Conservation (phyloP, 2,329 filamentous ascomycete species). For the Neoascochyta sp. region DNA sequence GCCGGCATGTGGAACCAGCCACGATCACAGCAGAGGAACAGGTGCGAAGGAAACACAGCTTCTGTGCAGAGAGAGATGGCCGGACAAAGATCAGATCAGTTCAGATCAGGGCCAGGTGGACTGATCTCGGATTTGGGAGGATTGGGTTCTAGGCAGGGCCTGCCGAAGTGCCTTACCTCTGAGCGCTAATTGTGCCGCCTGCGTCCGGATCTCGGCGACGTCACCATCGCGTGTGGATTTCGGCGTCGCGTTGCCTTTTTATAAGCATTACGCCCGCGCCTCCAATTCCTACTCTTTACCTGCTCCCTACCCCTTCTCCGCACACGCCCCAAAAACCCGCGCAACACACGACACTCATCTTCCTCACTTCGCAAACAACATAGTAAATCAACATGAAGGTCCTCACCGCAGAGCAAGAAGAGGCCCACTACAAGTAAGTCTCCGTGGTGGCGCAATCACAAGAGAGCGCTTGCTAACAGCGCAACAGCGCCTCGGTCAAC, state of each 20-base stretch:
- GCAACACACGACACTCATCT: background rate
- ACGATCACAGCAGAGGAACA: no score
- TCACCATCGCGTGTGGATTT: conserved; percentile 33
- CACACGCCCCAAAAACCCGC: conserved; percentile 1
- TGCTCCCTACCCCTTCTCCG: background rate
- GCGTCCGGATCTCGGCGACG: conserved; percentile 35
- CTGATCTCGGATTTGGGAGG: conserved; percentile 11
- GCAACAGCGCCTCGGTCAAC: conserved; percentile 63
- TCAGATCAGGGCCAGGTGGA: conserved; percentile 19
- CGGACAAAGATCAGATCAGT: no score
- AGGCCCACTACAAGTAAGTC: conserved; percentile 70
- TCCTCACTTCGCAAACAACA: conserved; percentile 2
- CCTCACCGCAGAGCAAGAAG: conserved; percentile 88
- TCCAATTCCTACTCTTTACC: conserved; percentile 3
- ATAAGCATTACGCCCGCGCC: conserved; percentile 19
- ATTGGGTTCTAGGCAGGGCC: conserved; percentile 12
- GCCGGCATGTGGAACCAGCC: no score
- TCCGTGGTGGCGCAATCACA: background rate
- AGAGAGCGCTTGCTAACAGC: conserved; percentile 11
- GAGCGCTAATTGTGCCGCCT: conserved; percentile 14
- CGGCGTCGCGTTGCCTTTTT: conserved; percentile 25
- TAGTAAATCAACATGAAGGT: conserved; percentile 69
- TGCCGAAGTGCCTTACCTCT: conserved; percentile 28
- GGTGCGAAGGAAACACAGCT: no score
- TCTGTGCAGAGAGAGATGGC: no score